phyloP scores from a whole-genome alignment of 2,329 filamentous ascomycete species.

The Aurifilum marmelostoma region DNA sequence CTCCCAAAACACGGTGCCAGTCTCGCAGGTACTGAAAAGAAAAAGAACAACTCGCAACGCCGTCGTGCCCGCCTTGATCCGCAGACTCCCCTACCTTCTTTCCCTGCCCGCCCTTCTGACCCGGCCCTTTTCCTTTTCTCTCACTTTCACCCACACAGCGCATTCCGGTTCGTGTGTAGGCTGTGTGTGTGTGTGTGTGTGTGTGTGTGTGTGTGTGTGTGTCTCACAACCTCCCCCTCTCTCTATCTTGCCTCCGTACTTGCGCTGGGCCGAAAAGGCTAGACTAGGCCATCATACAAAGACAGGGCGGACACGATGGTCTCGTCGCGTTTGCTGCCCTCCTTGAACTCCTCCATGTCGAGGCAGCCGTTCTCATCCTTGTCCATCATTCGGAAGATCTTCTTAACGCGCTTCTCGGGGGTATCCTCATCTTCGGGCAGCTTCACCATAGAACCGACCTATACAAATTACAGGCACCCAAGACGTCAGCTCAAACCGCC shows the following conservation, averaged over 20 bases:
- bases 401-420: conserved; percentile 94
- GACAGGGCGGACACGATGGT: conserved; percentile 97
- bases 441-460: conserved; percentile 99
- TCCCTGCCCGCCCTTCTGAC: neutral
- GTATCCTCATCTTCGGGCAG: conserved; percentile 98
- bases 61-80: conserved; percentile 2
- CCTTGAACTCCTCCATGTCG: conserved; percentile 98
- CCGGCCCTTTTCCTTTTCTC: neutral
- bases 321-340: conserved; percentile 97
- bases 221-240: neutral
- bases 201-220: neutral
- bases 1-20: neutral
- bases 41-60: conserved; percentile 12
- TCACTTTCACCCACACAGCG: neutral
- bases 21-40: conserved; percentile 6
- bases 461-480: conserved; percentile 18
- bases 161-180: too few relatives aligned
- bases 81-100: neutral
- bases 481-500: neutral
- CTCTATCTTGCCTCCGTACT: neutral
- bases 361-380: conserved; percentile 98
- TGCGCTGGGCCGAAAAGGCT: conserved; percentile 25
- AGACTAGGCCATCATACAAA: conserved; percentile 94
- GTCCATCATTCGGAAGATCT: conserved; percentile 99
- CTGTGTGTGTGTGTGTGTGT: neutral